phyloP scores from a whole-genome alignment of 768 basidiomycete species.

The Pisolithus albus region DNA sequence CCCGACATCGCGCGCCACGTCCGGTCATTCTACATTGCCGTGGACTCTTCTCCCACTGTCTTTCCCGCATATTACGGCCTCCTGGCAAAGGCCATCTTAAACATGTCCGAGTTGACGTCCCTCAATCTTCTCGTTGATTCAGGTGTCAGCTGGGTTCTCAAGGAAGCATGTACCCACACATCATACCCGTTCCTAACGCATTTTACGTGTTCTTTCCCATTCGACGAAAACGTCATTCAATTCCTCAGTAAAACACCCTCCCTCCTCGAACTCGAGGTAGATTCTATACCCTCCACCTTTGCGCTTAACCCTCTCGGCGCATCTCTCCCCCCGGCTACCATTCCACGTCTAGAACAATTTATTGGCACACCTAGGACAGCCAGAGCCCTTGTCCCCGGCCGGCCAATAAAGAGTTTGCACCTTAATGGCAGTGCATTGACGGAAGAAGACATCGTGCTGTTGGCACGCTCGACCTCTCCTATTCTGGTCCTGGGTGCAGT shows the following conservation, averaged over 20 bases:
- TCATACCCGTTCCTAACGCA: conserved; percentile 43
- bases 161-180: conserved; percentile 16
- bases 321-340: conserved; percentile 27
- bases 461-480: conserved; percentile 43
- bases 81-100: conserved; percentile 46
- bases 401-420: conserved; percentile 58
- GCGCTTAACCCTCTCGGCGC: conserved; percentile 16
- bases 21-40: conserved; percentile 50
- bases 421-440: conserved; percentile 55
- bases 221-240: conserved; percentile 49
- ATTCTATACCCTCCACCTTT: conserved; percentile 25
- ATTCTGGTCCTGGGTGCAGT: conserved; percentile 54
- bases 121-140: conserved; percentile 46
- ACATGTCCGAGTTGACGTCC: conserved; percentile 55
- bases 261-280: conserved; percentile 54
- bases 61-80: conserved; percentile 42
- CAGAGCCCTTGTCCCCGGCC: conserved; percentile 50
- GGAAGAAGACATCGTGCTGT: conserved; percentile 45
- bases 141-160: conserved; percentile 49
- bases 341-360: conserved; percentile 47
- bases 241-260: conserved; percentile 54
- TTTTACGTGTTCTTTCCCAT: conserved; percentile 54
- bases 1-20: conserved; percentile 58
- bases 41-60: conserved; percentile 35
- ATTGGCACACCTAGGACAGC: conserved; percentile 55